Percentiles rank a stretch among this genome's conserved stretches.
Evolutionary conservation across 2,329 filamentous ascomycete genomes (phyloP).

Genomic region (Colletotrichum gigasporum): DNA sequence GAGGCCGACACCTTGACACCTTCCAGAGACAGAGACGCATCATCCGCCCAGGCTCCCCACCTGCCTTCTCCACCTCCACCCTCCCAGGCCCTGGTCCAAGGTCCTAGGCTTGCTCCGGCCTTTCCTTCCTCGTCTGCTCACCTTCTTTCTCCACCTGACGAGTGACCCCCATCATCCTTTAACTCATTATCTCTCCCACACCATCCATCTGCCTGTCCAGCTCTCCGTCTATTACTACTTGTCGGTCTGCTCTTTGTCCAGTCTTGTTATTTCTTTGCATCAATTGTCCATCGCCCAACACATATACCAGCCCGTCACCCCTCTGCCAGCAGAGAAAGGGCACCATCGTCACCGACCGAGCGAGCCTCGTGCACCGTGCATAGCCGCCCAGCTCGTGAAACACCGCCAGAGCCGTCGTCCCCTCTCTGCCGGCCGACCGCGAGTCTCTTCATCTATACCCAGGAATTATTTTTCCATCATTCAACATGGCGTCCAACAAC

Average conservation of each 20-base stretch:
- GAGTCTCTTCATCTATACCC: slow-evolving; percentile 16
- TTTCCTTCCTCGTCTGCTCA: slow-evolving; percentile 29
- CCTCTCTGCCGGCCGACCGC: slow-evolving; percentile 28
- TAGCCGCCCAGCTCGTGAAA: slow-evolving; percentile 29
- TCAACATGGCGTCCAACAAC: slow-evolving; percentile 23
- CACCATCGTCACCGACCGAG: slow-evolving; percentile 16
- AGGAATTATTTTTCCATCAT: background rate
- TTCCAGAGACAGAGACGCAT: slow-evolving; percentile 28
- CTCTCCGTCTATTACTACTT: slow-evolving; percentile 3
- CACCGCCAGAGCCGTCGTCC: slow-evolving; percentile 28
- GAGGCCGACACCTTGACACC: slow-evolving; percentile 20
- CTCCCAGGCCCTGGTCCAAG: slow-evolving; percentile 5
- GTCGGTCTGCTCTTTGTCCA: slow-evolving; percentile 1
- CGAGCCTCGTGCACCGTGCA: slow-evolving; percentile 29
- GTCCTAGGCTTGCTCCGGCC: slow-evolving; percentile 5
- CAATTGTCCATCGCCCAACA: slow-evolving; percentile 49
- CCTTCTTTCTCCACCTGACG: slow-evolving; percentile 27
- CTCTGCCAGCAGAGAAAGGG: background rate
- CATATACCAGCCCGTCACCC: slow-evolving; percentile 41
- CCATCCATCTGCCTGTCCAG: slow-evolving; percentile 2
- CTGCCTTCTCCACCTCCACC: slow-evolving; percentile 23
- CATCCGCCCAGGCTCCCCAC: slow-evolving; percentile 26
- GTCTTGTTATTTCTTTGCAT: slow-evolving; percentile 7
- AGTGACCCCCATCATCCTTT: slow-evolving; percentile 23
- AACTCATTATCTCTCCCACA: slow-evolving; percentile 29